Conservation (phyloP, 768 basidiomycete genomes). For the Boletus pseudo-olivaceus region DNA sequence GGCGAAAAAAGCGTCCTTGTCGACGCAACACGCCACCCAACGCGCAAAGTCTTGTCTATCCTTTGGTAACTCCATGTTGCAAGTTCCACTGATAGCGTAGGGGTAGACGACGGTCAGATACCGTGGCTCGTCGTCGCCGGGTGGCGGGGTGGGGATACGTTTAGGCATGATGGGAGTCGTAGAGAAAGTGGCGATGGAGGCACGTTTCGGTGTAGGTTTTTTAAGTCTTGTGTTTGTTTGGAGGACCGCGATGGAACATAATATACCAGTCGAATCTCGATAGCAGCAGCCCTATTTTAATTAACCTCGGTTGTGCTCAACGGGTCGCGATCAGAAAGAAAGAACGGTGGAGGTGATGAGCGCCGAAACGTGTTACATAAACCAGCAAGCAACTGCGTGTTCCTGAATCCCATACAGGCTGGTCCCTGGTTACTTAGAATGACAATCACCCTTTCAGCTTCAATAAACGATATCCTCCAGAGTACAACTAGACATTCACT, state of each 20-base stretch:
- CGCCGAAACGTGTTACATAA: neutral
- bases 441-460: neutral
- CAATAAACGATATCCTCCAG: neutral
- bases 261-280: neutral
- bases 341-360: neutral
- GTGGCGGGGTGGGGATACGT: conserved; percentile 40
- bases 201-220: neutral
- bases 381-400: neutral
- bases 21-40: conserved; percentile 43
- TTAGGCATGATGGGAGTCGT: conserved; percentile 35
- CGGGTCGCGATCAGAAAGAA: conserved; percentile 1
- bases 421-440: neutral
- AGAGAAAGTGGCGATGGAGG: neutral
- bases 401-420: neutral
- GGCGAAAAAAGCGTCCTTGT: conserved; percentile 33
- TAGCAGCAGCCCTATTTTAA: neutral
- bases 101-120: conserved; percentile 45
- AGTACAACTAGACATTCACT: neutral
- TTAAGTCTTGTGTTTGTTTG: neutral
- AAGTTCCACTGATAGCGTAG: conserved; percentile 36
- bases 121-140: conserved; percentile 41
- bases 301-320: neutral
- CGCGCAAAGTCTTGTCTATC: conserved; percentile 38
- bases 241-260: neutral
- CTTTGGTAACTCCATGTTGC: conserved; percentile 38